phyloP scores from a whole-genome alignment of 2,329 filamentous ascomycete genomes.

The Aquanectria penicillioides region DNA sequence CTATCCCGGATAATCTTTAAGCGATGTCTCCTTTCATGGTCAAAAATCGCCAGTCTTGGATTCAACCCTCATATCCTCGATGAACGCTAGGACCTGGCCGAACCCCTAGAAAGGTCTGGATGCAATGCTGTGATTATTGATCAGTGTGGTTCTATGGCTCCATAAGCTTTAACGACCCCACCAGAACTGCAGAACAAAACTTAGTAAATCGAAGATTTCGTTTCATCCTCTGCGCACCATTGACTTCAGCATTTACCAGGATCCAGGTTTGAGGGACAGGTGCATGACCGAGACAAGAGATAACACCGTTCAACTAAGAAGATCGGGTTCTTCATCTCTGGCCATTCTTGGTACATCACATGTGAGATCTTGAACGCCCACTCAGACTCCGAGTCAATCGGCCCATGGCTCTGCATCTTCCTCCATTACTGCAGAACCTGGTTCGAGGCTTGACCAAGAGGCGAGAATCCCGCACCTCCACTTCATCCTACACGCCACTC shows the following conservation, averaged over 20 bases:
- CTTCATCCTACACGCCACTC: not conserved
- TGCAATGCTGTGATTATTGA: not conserved
- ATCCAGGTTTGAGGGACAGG: constrained; percentile 22
- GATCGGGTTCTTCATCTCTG: constrained; percentile 4
- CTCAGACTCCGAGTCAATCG: not conserved
- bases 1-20: too few species aligned
- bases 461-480: not conserved
- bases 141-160: not conserved
- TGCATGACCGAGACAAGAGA: constrained; percentile 22
- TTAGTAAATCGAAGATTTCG: constrained; percentile 2
- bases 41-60: too few species aligned
- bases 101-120: too few species aligned
- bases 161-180: too few species aligned
- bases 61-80: too few species aligned
- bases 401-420: constrained; percentile 3
- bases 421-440: not conserved
- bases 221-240: constrained; percentile 14
- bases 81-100: too few species aligned
- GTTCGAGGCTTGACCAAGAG: constrained; percentile 1
- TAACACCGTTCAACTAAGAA: constrained; percentile 3
- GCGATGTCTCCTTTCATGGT: too few species aligned
- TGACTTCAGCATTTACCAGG: constrained; percentile 21
- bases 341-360: constrained; percentile 1
- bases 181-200: constrained; percentile 1
- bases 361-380: not conserved